phyloP scores from a whole-genome alignment of 2,329 filamentous ascomycete species.

The Aurifilum marmelostoma region DNA sequence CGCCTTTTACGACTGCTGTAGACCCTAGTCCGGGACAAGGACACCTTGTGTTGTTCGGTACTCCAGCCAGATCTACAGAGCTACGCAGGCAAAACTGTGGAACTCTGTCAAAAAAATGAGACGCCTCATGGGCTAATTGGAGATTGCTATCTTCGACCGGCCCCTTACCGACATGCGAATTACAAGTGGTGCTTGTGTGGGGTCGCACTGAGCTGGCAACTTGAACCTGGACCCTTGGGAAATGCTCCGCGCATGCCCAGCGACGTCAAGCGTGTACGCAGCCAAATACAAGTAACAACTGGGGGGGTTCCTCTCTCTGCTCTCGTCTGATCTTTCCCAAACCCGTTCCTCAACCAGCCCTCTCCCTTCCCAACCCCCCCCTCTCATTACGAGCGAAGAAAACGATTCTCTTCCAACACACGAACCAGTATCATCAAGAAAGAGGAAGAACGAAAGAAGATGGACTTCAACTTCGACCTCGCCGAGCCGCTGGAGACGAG shows the following conservation, averaged over 20 bases:
- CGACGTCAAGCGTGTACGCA: constrained; percentile 1
- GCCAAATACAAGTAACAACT: background rate
- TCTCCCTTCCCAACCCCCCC: background rate
- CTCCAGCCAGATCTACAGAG: background rate
- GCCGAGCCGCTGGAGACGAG: constrained; percentile 20
- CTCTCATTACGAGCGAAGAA: background rate
- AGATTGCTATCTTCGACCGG: background rate
- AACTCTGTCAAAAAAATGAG: background rate
- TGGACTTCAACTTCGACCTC: constrained; percentile 21
- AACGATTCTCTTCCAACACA: background rate
- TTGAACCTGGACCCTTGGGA: constrained; percentile 10
- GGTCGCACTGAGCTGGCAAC: constrained; percentile 4
- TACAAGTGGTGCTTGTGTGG: constrained; percentile 4
- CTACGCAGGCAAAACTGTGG: background rate
- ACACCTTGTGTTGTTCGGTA: background rate
- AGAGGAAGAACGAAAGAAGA: background rate
- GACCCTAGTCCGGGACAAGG: background rate
- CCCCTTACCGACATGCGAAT: background rate
- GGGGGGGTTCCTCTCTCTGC: background rate
- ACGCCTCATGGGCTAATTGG: background rate
- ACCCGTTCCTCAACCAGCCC: background rate
- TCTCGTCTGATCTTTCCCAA: background rate
- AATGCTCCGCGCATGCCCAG: background rate
- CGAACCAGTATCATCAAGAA: background rate
- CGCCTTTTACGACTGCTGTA: background rate